These are phyloP conservation scores for Eucalyptus paniculata DNA, from an alignment of 345 rosid species.

Conservation along the genomic window DNA sequence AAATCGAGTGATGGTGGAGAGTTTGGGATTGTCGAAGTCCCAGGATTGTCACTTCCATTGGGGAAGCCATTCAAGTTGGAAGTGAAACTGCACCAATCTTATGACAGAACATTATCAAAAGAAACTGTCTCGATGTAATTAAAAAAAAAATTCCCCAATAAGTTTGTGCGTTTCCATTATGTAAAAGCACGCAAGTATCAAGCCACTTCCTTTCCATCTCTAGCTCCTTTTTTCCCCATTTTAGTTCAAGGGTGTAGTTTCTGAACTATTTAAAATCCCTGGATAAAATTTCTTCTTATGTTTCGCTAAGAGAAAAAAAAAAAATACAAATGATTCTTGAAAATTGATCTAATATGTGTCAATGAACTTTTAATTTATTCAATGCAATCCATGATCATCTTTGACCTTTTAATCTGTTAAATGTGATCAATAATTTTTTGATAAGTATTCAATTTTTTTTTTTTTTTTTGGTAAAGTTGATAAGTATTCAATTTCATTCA, in stretches of 20 bases:
- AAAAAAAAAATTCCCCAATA: not conserved
- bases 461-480: no score
- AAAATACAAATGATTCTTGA: no score
- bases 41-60: slow-evolving; percentile 6
- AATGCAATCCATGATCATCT: no score
- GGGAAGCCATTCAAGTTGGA: slow-evolving; percentile 33
- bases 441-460: no score
- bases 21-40: not conserved
- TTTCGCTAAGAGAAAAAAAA: no score
- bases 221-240: not conserved
- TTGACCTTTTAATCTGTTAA: no score
- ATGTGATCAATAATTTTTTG: no score
- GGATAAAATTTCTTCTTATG: not conserved
- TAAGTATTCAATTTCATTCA: no score
- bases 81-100: not conserved
- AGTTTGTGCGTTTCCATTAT: not conserved
- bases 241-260: not conserved
- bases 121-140: not conserved
- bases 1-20: not conserved
- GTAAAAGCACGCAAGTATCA: not conserved
- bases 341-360: no score
- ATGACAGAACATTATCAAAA: not conserved
- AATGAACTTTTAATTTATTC: no score
- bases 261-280: not conserved
- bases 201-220: not conserved